A percentile compares a stretch with the other conserved stretches of the same genome.
Conservation (phyloP, 371 early-diverging fungal species). For the Apophysomyces elegans region DNA sequence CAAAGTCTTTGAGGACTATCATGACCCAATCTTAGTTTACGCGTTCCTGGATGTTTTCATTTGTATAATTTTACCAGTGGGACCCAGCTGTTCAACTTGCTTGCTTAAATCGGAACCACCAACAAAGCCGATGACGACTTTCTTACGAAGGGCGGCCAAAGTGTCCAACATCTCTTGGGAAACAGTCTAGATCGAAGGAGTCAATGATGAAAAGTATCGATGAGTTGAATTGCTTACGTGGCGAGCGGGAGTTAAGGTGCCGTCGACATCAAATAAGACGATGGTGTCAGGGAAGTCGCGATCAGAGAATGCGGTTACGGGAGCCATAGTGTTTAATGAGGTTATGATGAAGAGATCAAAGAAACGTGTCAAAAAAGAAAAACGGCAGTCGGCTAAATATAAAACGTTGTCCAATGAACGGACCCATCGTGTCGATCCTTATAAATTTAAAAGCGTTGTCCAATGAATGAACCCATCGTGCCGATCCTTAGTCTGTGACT, state of each 20-base stretch:
- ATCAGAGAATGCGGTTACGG: conserved; percentile 44
- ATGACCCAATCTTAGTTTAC: neutral
- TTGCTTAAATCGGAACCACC: conserved; percentile 98
- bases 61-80: conserved; percentile 57
- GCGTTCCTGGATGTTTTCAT: neutral
- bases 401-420: neutral
- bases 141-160: conserved; percentile 84
- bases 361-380: neutral
- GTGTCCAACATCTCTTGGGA: conserved; percentile 83
- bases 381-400: no score
- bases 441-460: neutral
- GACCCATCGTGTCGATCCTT: conserved; percentile 3
- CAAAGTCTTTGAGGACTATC: conserved; percentile 83
- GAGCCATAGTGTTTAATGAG: conserved; percentile 25
- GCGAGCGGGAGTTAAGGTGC: conserved; percentile 98
- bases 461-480: neutral
- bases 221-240: conserved; percentile 50
- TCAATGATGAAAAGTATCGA: neutral
- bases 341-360: neutral
- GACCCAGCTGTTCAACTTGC: conserved; percentile 98
- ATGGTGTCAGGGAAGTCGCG: conserved; percentile 82
- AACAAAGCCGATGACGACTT: conserved; percentile 97
- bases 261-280: conserved; percentile 99
- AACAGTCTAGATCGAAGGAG: conserved; percentile 47
- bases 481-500: conserved; percentile 3